phyloP scores from a whole-genome alignment of 2,329 filamentous ascomycete species.

The Aureobasidium leucospermi region DNA sequence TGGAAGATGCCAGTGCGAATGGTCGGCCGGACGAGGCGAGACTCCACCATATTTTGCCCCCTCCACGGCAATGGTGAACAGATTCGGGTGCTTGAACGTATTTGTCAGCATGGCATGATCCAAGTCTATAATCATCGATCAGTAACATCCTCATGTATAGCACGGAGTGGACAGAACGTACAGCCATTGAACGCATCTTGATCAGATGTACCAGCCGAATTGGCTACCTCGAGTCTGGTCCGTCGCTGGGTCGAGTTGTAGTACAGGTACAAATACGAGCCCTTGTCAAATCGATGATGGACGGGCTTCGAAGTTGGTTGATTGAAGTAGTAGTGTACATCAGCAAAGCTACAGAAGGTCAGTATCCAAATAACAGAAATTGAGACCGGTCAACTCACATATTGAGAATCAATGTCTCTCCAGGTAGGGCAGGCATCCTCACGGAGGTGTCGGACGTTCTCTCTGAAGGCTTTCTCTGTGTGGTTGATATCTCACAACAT shows the following conservation, averaged over 20 bases:
- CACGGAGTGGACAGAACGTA: constrained; percentile 37
- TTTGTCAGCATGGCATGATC: constrained; percentile 60
- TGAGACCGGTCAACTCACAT: constrained; percentile 31
- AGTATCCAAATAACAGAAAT: not conserved
- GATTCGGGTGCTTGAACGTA: constrained; percentile 65
- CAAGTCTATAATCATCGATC: constrained; percentile 46
- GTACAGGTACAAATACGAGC: constrained; percentile 74
- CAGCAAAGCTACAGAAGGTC: constrained; percentile 55
- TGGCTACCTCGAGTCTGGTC: constrained; percentile 69
- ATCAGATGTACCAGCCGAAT: constrained; percentile 64
- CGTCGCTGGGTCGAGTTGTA: constrained; percentile 61
- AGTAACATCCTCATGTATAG: not conserved
- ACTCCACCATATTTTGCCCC: constrained; percentile 27
- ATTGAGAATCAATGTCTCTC: constrained; percentile 40
- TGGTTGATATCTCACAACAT: constrained; percentile 19
- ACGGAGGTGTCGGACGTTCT: constrained; percentile 14
- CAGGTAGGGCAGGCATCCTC: constrained; percentile 41
- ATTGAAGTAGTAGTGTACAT: constrained; percentile 72
- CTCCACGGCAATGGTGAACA: constrained; percentile 61
- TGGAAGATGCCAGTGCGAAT: constrained; percentile 64
- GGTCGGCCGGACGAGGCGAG: constrained; percentile 39
- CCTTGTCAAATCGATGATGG: constrained; percentile 75
- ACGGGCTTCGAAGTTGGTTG: constrained; percentile 58
- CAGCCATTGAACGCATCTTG: constrained; percentile 74
- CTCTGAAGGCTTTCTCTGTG: not conserved